Evolutionary conservation across 2,329 filamentous ascomycete genomes (phyloP).

Genomic region (Dothideomycetes sp.): DNA sequence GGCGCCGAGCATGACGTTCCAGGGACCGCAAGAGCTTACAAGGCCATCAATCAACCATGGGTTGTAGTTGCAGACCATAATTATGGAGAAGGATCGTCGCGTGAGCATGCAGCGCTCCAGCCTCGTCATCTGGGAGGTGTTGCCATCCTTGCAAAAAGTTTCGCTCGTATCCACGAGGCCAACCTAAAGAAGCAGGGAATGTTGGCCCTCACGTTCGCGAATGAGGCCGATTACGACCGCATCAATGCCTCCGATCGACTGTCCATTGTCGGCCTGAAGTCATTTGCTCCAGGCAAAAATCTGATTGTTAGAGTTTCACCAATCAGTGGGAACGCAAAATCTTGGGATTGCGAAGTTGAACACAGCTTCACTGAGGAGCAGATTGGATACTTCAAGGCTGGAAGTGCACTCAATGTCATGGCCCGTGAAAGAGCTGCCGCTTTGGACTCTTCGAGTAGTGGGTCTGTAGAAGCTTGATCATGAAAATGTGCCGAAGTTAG

Average conservation of each 20-base stretch:
- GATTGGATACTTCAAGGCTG: slow-evolving; percentile 99
- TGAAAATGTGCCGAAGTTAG: too few species aligned
- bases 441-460: too few species aligned
- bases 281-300: slow-evolving; percentile 85
- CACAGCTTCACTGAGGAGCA: slow-evolving; percentile 99
- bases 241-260: slow-evolving; percentile 87
- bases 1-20: slow-evolving; percentile 72
- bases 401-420: slow-evolving; percentile 96
- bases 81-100: slow-evolving; percentile 94
- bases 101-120: slow-evolving; percentile 97
- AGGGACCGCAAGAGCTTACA: slow-evolving; percentile 98
- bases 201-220: slow-evolving; percentile 90
- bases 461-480: too few species aligned
- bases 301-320: slow-evolving; percentile 79
- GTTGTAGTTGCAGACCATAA: slow-evolving; percentile 99
- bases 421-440: too few species aligned
- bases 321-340: slow-evolving; percentile 69
- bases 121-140: slow-evolving; percentile 93
- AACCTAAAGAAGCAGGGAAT: slow-evolving; percentile 99
- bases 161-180: slow-evolving; percentile 99
- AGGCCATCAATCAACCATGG: slow-evolving; percentile 92
- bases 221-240: slow-evolving; percentile 96
- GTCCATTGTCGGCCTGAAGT: slow-evolving; percentile 78
- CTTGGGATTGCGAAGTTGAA: slow-evolving; percentile 71
- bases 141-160: slow-evolving; percentile 89